Evolutionary conservation across 192 early-diverging fungal species (phyloP).

Genomic region (Podila epigama): DNA sequence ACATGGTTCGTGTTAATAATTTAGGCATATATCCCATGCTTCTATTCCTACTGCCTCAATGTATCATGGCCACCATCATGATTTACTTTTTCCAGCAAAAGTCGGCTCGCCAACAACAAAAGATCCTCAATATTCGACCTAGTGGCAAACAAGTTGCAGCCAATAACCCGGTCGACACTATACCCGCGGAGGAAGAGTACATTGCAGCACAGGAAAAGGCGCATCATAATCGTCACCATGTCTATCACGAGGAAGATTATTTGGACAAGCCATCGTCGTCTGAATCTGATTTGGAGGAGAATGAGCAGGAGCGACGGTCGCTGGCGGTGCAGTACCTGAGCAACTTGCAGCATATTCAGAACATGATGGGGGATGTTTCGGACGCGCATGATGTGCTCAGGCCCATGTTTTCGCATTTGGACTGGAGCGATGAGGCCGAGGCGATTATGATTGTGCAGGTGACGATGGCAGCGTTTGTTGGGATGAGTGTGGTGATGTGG

Average conservation of each 20-base stretch:
- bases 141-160: too few relatives aligned
- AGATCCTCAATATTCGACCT: constrained; percentile 26
- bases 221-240: constrained; percentile 31
- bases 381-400: constrained; percentile 57
- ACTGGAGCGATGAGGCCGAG: constrained; percentile 61
- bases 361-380: constrained; percentile 73
- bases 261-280: constrained; percentile 18
- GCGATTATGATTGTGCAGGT: constrained; percentile 54
- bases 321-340: constrained; percentile 66
- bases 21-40: constrained; percentile 68
- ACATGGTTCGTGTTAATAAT: background rate
- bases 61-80: constrained; percentile 59
- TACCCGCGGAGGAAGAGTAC: constrained; percentile 17
- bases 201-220: constrained; percentile 26
- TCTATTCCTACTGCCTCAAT: constrained; percentile 60
- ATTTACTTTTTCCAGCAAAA: constrained; percentile 59
- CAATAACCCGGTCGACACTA: background rate
- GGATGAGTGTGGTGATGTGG: constrained; percentile 48
- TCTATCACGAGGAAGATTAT: constrained; percentile 43
- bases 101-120: constrained; percentile 36
- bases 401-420: constrained; percentile 51
- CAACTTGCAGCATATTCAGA: constrained; percentile 80
- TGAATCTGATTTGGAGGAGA: constrained; percentile 5
- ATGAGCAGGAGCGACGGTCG: constrained; percentile 21
- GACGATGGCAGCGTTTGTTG: constrained; percentile 40